Evolutionary conservation across 176 grass and related monocot genomes (phyloP).

Genomic region (Chloris gayana): DNA sequence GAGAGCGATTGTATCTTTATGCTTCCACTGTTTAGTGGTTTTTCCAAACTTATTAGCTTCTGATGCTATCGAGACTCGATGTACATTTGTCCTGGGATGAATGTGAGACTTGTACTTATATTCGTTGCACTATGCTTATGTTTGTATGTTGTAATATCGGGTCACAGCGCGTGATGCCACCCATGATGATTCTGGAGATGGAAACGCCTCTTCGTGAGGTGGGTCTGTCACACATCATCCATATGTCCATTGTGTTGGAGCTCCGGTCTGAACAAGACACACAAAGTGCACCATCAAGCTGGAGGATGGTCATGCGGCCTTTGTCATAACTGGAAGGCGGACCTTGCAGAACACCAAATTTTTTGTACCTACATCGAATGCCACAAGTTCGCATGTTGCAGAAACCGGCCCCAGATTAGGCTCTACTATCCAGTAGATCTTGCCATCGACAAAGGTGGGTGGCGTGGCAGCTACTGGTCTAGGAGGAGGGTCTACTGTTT

Average conservation of each 20-base stretch:
- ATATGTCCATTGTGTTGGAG: constrained; percentile 23
- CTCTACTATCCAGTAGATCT: constrained; percentile 43
- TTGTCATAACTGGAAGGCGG: constrained; percentile 21
- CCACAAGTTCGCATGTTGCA: not conserved
- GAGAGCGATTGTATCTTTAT: too few species aligned
- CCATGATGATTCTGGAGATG: too few species aligned
- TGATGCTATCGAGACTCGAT: too few species aligned
- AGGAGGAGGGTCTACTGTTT: constrained; percentile 18
- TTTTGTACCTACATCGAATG: constrained; percentile 12
- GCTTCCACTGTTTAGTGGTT: too few species aligned
- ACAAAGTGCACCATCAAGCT: constrained; percentile 22
- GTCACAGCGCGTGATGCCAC: too few species aligned
- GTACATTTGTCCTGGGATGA: too few species aligned
- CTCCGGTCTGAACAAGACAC: constrained; percentile 22
- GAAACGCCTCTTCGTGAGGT: too few species aligned
- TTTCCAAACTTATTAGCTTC: too few species aligned
- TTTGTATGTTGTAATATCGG: too few species aligned
- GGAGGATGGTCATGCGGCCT: constrained; percentile 17
- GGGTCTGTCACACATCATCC: too few species aligned
- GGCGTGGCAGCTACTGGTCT: constrained; percentile 26
- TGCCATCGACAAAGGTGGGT: constrained; percentile 7
- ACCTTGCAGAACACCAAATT: constrained; percentile 36
- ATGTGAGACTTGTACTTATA: too few species aligned
- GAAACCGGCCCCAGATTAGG: constrained; percentile 16
- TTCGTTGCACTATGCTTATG: too few species aligned